Evolutionary conservation across 148 eudicot species (phyloP).

Genomic region (Fagopyrum esculentum): DNA sequence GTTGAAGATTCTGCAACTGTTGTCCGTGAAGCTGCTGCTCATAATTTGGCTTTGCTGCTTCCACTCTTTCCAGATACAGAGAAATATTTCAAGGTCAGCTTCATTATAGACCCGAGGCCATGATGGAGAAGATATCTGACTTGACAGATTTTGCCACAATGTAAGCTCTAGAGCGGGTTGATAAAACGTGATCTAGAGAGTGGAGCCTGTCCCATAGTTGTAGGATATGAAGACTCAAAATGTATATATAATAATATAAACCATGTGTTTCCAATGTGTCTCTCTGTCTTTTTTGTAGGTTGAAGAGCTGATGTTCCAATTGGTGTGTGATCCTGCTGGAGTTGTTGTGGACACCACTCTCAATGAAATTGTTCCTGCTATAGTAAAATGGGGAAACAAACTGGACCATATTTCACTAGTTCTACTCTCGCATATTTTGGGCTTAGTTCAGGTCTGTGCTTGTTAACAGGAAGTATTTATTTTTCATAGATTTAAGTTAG

Average conservation of each 20-base stretch:
- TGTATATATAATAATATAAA: constrained; percentile 6
- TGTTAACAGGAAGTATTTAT: not conserved
- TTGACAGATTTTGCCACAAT: constrained; percentile 92
- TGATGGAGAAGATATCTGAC: constrained; percentile 96
- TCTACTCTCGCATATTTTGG: constrained; percentile 59
- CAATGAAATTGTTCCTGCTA: constrained; percentile 76
- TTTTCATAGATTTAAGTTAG: not conserved
- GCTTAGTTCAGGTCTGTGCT: constrained; percentile 59
- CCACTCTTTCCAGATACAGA: constrained; percentile 90
- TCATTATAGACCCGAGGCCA: constrained; percentile 99
- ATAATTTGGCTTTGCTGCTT: constrained; percentile 92
- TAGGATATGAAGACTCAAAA: constrained; percentile 35
- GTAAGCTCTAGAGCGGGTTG: constrained; percentile 79
- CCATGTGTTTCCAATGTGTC: constrained; percentile 37
- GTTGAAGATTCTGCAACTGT: constrained; percentile 95
- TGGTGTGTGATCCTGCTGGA: constrained; percentile 93
- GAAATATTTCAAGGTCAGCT: constrained; percentile 99
- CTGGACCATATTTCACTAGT: constrained; percentile 63
- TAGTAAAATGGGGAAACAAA: constrained; percentile 78
- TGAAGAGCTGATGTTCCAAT: constrained; percentile 96
- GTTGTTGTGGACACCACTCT: constrained; percentile 86
- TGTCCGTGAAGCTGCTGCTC: constrained; percentile 99
- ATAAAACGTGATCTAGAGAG: constrained; percentile 78
- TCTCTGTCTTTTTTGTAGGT: constrained; percentile 54
- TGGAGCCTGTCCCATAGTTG: constrained; percentile 60